phyloP scores from a whole-genome alignment of 371 early-diverging fungal species.

The Capniomyces stellatus region DNA sequence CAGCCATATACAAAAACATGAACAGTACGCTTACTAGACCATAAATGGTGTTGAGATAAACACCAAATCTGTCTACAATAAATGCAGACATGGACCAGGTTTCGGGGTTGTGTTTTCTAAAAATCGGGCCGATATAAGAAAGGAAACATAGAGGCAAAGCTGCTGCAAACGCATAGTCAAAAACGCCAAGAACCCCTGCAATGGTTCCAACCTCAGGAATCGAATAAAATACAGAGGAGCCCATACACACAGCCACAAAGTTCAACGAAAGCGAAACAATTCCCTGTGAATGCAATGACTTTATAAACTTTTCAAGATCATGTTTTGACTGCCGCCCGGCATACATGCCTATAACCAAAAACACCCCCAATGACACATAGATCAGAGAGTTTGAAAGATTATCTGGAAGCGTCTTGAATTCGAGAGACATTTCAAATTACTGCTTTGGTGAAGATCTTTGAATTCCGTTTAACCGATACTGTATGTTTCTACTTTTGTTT shows the following conservation, averaged over 20 bases:
- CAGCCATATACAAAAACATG: conserved; percentile 25
- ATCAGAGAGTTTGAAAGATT: conserved; percentile 17
- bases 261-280: conserved; percentile 24
- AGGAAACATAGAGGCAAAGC: conserved; percentile 24
- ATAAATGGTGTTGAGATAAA: conserved; percentile 23
- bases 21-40: conserved; percentile 25
- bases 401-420: neutral
- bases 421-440: neutral
- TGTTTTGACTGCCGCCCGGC: conserved; percentile 24
- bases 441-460: no score
- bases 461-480: no score
- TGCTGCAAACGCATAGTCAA: conserved; percentile 28
- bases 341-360: conserved; percentile 23
- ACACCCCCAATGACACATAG: conserved; percentile 24
- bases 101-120: conserved; percentile 24
- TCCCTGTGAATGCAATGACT: conserved; percentile 22
- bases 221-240: conserved; percentile 27
- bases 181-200: conserved; percentile 28
- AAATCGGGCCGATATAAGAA: conserved; percentile 24
- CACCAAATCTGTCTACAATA: conserved; percentile 25
- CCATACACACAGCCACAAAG: conserved; percentile 29
- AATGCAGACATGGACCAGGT: conserved; percentile 30
- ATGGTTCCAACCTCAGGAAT: conserved; percentile 29
- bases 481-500: no score
- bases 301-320: conserved; percentile 26